These are phyloP conservation scores for Peniophora sp. DNA, from an alignment of 1,284 basidiomycete species.

Conservation along the genomic window DNA sequence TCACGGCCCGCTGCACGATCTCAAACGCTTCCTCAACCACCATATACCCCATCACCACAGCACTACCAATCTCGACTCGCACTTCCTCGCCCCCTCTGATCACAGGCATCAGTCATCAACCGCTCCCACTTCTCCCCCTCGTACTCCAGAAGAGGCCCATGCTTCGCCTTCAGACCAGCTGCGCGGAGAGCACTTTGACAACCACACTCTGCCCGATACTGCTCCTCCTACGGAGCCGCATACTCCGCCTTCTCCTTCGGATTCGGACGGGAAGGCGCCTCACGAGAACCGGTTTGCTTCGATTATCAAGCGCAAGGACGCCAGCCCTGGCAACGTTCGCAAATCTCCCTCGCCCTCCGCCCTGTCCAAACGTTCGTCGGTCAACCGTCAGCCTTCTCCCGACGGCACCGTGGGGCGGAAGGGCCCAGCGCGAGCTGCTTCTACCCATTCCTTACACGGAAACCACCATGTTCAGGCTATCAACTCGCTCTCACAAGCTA, in stretches of 20 bases:
- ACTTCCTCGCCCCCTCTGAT: not conserved
- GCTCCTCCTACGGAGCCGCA: slow-evolving; percentile 17
- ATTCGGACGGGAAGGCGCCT: not conserved
- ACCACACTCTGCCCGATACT: slow-evolving; percentile 19
- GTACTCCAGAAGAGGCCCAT: slow-evolving; percentile 28
- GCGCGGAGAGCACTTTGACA: slow-evolving; percentile 29
- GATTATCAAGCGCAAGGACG: slow-evolving; percentile 35
- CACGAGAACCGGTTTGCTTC: slow-evolving; percentile 10
- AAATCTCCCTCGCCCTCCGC: slow-evolving; percentile 15
- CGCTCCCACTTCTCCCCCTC: slow-evolving; percentile 16
- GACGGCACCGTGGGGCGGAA: not conserved
- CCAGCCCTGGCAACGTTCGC: slow-evolving; percentile 26
- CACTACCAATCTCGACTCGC: slow-evolving; percentile 3
- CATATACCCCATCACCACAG: slow-evolving; percentile 58
- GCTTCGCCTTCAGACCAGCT: slow-evolving; percentile 25
- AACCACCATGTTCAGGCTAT: slow-evolving; percentile 13
- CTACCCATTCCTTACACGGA: slow-evolving; percentile 4
- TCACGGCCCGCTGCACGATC: slow-evolving; percentile 76
- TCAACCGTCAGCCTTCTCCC: not conserved
- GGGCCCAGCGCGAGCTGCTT: slow-evolving; percentile 7
- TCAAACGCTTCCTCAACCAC: slow-evolving; percentile 88
- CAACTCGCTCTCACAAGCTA: slow-evolving; percentile 60
- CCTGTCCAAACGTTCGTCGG: slow-evolving; percentile 10
- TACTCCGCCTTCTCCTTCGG: slow-evolving; percentile 11
- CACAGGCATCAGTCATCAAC: slow-evolving; percentile 8